Evolutionary conservation across 805 yeast genomes (phyloP), one percentile per base, ranked within the genome.

Genomic region (Brettanomyces bruxellensis): DNA sequence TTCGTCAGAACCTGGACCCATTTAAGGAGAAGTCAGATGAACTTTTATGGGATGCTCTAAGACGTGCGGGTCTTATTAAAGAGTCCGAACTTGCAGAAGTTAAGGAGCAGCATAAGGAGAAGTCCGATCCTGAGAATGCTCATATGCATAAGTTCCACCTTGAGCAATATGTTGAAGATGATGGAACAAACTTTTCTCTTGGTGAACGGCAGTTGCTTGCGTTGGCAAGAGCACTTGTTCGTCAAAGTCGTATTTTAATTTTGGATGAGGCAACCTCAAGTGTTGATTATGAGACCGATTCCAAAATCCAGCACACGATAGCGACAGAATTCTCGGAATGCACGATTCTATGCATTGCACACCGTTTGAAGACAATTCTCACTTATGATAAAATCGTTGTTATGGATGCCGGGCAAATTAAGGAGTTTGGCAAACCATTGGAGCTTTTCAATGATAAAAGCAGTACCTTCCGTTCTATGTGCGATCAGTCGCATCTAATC

Each of bases 221-320:
- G 1, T 66, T 84, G 43, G 81, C 89, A 1, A 70, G 91, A 49
- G 89, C 90, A 0, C 63, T 84, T 40, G 86, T 82, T 23, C 72
- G 87, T 50, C 71, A 72, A 37, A 66, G 83, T 12, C 78, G 72
- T 55, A 75, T 83, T 43, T 62, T 84, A 45, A 75, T 84, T 41
- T 60, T 84, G 50, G 91, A 84, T 60, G 91, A 84, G 61, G 90
- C 90, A 3, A 84, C 91, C 0, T 80, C 88, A 1, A 75, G 81
- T 38, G 90, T 84, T 18, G 91, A 84, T 59, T 78, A 78, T 56
- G 84, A 77, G 53, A 83, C 90, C 0, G 91, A 83, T 62, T 65
- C 73, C 13, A 72, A 76, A 57, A 75, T 83, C 51, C 90, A 84
- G 59, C 45, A 60, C 0, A 79, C 84, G 2, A 82, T 84, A 51